Evolutionary conservation across 257 asterid species (phyloP), one percentile per base, ranked within the genome.

Genomic region (Plectranthus barbatus): DNA sequence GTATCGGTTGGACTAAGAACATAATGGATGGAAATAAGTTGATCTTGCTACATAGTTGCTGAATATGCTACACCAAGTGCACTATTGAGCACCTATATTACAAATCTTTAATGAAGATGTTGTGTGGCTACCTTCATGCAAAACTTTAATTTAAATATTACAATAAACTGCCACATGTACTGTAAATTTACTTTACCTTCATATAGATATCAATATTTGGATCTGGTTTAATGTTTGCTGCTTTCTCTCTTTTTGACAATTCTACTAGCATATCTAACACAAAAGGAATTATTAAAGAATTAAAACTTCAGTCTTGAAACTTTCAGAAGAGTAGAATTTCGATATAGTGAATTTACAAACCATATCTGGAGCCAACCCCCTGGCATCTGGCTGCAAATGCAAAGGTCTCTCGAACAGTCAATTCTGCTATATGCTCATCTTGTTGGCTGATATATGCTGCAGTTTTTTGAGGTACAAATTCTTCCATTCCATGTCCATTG

Each of bases 351-450:
- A 14, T 12, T 17, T 64, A 72, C 90, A 31, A 65, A 87, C 95
- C 92, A 42, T 82, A 82, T 33, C 87, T 82, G 9, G 86, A 75
- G 26, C 95, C 95, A 26, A 84, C 93, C 2, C 95, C 95, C 56
- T 87, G 93, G 56, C 92, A 84, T 64, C 87, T 75, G 6, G 90
- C 92, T 0, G 95, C 82, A 59, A 87, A 84, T 4, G 86, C 83
- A 51, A 87, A 69, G 39, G 95, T 87, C 52, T 87, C 95, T 72
- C 80, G 74, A 0, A 87, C 95, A 10, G 95, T 87, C 90, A 87
- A 67, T 64, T 87, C 95, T 58, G 85, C 90, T 12, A 79, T 73
- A 50, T 87, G 95, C 49, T 81, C 56, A 77, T 86, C 95, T 56
- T 84, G 70, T 45, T 84, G 91, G 59, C 95, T 86, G 60, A 86